Evolutionary conservation across 805 yeast genomes (phyloP).

Genomic region (Candida anglica): DNA sequence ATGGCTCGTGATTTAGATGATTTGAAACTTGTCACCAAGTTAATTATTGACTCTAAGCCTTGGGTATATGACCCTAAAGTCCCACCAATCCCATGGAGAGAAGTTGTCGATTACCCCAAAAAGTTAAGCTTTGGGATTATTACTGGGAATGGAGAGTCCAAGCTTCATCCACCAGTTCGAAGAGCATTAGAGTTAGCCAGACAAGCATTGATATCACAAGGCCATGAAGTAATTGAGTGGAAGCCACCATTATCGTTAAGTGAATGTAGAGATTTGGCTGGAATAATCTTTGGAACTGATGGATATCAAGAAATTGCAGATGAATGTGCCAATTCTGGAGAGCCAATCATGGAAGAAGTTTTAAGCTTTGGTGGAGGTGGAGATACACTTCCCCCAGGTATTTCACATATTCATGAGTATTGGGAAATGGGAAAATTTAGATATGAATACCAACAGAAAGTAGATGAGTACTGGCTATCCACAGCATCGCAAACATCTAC

Average conservation of each 20-base stretch:
- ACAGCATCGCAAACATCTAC: conserved; percentile 27
- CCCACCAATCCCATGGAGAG: conserved; percentile 5
- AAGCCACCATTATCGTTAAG: conserved; percentile 30
- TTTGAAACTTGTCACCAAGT: conserved; percentile 4
- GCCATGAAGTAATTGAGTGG: conserved; percentile 48
- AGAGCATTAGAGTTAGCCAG: conserved; percentile 2
- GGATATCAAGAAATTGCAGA: conserved; percentile 34
- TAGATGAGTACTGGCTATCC: conserved; percentile 38
- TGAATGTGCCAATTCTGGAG: conserved; percentile 33
- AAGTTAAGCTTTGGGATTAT: conserved; percentile 2
- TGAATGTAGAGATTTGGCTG: conserved; percentile 20
- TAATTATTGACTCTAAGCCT: conserved; percentile 5
- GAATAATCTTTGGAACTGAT: conserved; percentile 38
- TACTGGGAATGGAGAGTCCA: not conserved
- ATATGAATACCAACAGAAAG: conserved; percentile 33
- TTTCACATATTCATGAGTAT: conserved; percentile 13
- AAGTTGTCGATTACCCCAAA: not conserved
- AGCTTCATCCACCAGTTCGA: conserved; percentile 3
- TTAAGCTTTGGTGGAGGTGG: conserved; percentile 25
- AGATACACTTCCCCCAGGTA: conserved; percentile 26
- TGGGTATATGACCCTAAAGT: conserved; percentile 5
- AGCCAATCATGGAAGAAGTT: conserved; percentile 41
- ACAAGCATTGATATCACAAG: conserved; percentile 11
- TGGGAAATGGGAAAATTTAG: conserved; percentile 32
- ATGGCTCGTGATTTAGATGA: conserved; percentile 10